Percentiles rank a stretch among this genome's conserved stretches.
phyloP scores from a whole-genome alignment of 2,329 filamentous ascomycete species.

The Berkeleyomyces rouxiae region DNA sequence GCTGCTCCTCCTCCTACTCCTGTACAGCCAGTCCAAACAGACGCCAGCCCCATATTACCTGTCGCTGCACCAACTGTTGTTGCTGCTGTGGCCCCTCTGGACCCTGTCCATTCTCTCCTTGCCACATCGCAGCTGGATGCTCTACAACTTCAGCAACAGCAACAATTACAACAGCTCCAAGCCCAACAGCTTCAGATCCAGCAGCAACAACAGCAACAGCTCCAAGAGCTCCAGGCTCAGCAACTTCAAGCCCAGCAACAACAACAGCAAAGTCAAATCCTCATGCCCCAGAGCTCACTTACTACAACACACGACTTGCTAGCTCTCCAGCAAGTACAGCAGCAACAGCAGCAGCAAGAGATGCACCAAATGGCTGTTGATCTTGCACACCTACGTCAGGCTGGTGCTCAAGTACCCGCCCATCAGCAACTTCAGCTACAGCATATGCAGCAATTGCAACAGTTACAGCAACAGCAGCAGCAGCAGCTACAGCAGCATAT shows the following conservation, averaged over 20 bases:
- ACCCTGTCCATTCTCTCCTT: slow-evolving; percentile 11
- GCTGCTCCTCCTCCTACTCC: background rate
- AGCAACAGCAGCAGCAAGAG: background rate
- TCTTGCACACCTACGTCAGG: slow-evolving; percentile 2
- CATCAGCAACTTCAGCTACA: slow-evolving; percentile 1
- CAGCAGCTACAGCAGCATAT: slow-evolving; percentile 2
- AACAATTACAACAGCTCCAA: slow-evolving; percentile 6
- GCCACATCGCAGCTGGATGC: slow-evolving; percentile 1
- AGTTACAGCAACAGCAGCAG: slow-evolving; percentile 3
- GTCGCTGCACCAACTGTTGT: slow-evolving; percentile 1
- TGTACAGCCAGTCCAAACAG: background rate
- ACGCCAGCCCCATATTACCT: background rate
- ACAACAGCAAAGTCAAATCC: slow-evolving; percentile 8
- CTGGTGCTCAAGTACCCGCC: slow-evolving; percentile 5
- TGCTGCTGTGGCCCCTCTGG: background rate
- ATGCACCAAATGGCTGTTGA: slow-evolving; percentile 9
- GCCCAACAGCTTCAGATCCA: background rate
- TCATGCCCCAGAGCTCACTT: background rate
- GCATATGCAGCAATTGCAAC: background rate
- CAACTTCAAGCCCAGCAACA: slow-evolving; percentile 1
- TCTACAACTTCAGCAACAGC: slow-evolving; percentile 8
- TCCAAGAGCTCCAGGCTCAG: slow-evolving; percentile 1
- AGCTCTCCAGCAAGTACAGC: slow-evolving; percentile 8
- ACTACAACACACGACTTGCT: background rate
- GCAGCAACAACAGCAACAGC: background rate